Conservation (phyloP, 2,329 filamentous ascomycete genomes). For the Nothophoma quercina region DNA sequence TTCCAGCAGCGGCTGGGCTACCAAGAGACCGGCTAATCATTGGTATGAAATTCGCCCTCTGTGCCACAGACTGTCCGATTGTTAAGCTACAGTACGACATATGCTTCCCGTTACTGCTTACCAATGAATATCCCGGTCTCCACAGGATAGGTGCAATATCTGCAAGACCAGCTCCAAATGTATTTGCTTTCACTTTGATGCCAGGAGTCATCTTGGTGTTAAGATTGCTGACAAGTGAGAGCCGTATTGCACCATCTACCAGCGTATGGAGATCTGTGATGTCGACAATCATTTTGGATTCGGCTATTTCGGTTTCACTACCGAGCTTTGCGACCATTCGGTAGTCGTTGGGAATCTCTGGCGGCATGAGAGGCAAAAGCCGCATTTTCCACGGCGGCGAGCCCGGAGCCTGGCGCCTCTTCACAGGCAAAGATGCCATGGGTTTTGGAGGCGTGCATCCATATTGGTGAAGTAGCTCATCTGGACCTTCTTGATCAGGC, state of each 20-base stretch:
- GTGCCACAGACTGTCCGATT: slow-evolving; percentile 35
- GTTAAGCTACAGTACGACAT: too few species aligned
- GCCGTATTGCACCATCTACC: slow-evolving; percentile 47
- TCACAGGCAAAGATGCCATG: too few species aligned
- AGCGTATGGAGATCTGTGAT: slow-evolving; percentile 24
- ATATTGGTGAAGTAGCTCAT: not conserved
- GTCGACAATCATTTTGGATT: not conserved
- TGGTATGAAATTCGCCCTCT: slow-evolving; percentile 48
- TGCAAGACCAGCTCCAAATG: slow-evolving; percentile 44
- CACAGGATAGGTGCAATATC: slow-evolving; percentile 52
- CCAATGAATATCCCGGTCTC: slow-evolving; percentile 47
- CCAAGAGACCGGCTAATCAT: slow-evolving; percentile 48
- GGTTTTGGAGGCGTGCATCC: too few species aligned
- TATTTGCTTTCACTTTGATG: slow-evolving; percentile 43
- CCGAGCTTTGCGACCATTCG: too few species aligned
- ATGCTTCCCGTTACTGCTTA: too few species aligned
- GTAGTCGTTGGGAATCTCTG: not conserved
- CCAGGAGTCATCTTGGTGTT: slow-evolving; percentile 29
- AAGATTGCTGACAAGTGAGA: slow-evolving; percentile 43
- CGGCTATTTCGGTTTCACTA: too few species aligned
- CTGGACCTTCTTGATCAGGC: not conserved
- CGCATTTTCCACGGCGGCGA: too few species aligned
- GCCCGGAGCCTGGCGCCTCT: too few species aligned
- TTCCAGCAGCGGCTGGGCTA: slow-evolving; percentile 11
- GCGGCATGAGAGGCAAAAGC: not conserved